A percentile compares a stretch with the other conserved stretches of the same genome.
Conservation (phyloP, 1,139 yeast species). For the Blastobotrys arbuscula region DNA sequence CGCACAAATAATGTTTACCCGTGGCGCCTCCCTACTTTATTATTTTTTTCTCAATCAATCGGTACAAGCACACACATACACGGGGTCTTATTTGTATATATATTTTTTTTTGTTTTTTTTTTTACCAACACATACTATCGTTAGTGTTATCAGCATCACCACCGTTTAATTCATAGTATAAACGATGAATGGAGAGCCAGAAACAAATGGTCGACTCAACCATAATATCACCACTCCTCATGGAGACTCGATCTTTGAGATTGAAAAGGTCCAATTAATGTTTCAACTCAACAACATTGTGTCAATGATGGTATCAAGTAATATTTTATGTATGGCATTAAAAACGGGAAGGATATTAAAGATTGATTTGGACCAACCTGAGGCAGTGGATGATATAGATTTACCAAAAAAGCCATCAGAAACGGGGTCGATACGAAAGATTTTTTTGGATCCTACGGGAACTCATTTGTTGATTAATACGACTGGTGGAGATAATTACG, state of each 20-base stretch:
- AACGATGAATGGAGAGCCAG: background rate
- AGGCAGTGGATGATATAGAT: slow-evolving; percentile 41
- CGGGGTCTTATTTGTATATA: too few relatives aligned
- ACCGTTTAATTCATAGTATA: too few relatives aligned
- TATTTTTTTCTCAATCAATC: too few relatives aligned
- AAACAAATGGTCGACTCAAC: background rate
- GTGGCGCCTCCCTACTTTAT: too few relatives aligned
- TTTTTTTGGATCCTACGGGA: slow-evolving; percentile 48
- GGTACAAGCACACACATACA: too few relatives aligned
- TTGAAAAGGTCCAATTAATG: slow-evolving; percentile 54
- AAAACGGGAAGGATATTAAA: slow-evolving; percentile 43
- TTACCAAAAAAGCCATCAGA: slow-evolving; percentile 28
- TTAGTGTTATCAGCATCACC: too few relatives aligned
- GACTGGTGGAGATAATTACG: slow-evolving; percentile 41
- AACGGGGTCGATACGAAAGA: slow-evolving; percentile 33
- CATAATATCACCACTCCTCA: too few relatives aligned
- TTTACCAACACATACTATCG: too few relatives aligned
- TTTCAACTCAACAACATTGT: slow-evolving; percentile 43
- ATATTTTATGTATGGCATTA: slow-evolving; percentile 45
- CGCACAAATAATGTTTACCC: too few relatives aligned
- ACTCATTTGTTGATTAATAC: slow-evolving; percentile 46
- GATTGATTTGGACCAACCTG: slow-evolving; percentile 51
- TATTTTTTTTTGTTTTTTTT: too few relatives aligned
- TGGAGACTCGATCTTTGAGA: slow-evolving; percentile 21
- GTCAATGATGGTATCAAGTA: slow-evolving; percentile 43